phyloP scores from a whole-genome alignment of 352 stramenopile genomes.

The Globisporangium barbulae region DNA sequence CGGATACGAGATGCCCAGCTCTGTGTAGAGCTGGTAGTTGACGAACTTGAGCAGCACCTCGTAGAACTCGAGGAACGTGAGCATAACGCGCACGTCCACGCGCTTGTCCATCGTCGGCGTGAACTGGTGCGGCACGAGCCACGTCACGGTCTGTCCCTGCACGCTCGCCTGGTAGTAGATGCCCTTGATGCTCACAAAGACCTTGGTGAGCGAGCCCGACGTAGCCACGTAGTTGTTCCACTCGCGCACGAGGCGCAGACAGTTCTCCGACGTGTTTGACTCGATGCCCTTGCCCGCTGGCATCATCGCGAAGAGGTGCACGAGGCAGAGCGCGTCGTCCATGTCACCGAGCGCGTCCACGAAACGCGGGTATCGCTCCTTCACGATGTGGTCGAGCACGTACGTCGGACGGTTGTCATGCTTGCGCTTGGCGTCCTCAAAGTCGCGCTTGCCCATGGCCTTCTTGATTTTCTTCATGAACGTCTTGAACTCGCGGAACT shows the following conservation, averaged over 20 bases:
- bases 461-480: slow-evolving; percentile 98
- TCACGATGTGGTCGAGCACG: slow-evolving; percentile 97
- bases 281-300: slow-evolving; percentile 89
- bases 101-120: slow-evolving; percentile 95
- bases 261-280: slow-evolving; percentile 86
- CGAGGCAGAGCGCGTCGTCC: slow-evolving; percentile 97
- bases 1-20: slow-evolving; percentile 94
- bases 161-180: slow-evolving; percentile 98
- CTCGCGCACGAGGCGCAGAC: slow-evolving; percentile 90
- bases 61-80: slow-evolving; percentile 99
- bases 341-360: slow-evolving; percentile 96
- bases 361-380: slow-evolving; percentile 98
- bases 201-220: slow-evolving; percentile 92
- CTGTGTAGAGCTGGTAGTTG: slow-evolving; percentile 97
- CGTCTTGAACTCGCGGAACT: slow-evolving; percentile 97
- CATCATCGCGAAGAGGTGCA: slow-evolving; percentile 97
- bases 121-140: slow-evolving; percentile 98
- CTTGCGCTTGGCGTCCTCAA: slow-evolving; percentile 72
- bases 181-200: slow-evolving; percentile 99
- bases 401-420: slow-evolving; percentile 92
- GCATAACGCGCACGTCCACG: slow-evolving; percentile 99
- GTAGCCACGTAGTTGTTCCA: slow-evolving; percentile 96
- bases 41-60: slow-evolving; percentile 98
- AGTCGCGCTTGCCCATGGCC: slow-evolving; percentile 84
- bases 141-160: slow-evolving; percentile 94